These are phyloP conservation scores for Coemansia sp. DNA, from an alignment of 192 early-diverging fungal genomes.

Conservation along the genomic window DNA sequence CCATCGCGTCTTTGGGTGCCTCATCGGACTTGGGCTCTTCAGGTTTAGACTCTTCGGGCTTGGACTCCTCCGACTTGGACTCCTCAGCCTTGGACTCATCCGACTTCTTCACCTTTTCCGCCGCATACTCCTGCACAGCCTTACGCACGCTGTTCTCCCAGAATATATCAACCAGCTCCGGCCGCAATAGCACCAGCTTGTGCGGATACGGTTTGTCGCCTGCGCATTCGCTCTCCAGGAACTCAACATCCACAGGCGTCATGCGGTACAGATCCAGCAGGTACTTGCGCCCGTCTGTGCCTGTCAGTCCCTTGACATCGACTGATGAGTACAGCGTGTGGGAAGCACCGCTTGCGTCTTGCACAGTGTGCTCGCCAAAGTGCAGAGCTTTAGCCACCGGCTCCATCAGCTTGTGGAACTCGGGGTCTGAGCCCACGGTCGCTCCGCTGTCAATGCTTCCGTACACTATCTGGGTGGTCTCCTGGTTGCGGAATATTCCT, in stretches of 20 bases:
- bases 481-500: constrained; percentile 75
- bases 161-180: constrained; percentile 82
- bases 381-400: constrained; percentile 77
- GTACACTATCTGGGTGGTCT: constrained; percentile 81
- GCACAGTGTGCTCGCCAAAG: constrained; percentile 75
- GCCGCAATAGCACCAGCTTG: constrained; percentile 76
- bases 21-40: not conserved
- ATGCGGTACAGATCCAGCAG: constrained; percentile 90
- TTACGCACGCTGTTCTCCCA: constrained; percentile 79
- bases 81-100: not conserved
- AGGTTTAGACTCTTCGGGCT: constrained; percentile 8
- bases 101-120: constrained; percentile 40
- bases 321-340: constrained; percentile 74
- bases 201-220: constrained; percentile 77
- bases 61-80: not conserved
- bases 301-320: constrained; percentile 90
- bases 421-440: constrained; percentile 65
- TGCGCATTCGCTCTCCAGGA: constrained; percentile 71
- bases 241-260: constrained; percentile 87
- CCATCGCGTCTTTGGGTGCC: constrained; percentile 24
- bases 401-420: constrained; percentile 72
- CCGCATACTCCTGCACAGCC: constrained; percentile 48
- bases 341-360: constrained; percentile 64
- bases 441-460: constrained; percentile 86
- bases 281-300: constrained; percentile 90